Evolutionary conservation across 352 stramenopile species (phyloP), one percentile per base, ranked within the genome.

Genomic region (Aphanomyces euteiches): DNA sequence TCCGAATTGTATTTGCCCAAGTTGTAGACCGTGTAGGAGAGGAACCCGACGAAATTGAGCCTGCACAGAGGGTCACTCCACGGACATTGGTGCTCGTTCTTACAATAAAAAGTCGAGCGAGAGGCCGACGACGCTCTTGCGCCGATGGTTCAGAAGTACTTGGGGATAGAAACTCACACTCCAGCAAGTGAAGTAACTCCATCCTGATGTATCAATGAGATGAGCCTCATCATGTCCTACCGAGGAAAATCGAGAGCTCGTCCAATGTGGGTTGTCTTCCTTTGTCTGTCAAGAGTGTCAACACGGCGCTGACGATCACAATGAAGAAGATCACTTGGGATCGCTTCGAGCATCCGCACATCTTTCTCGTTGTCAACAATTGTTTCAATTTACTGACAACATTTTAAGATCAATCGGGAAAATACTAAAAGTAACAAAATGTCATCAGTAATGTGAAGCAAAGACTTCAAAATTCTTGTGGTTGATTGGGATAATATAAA

Each of bases 141-240:
- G 10, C 38, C 15, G 6, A 43, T 34, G 19, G 34, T 17, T 57
- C 17, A 47, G 50, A 4, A 28, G 17, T 5, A 73, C 61, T 39
- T 74, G 69, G 28, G 69, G 69, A 48, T 74, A 74, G 28, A 74
- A 74, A 34, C 56, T 71, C 47, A 74, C 48, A n/a, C 69, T 73
- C 69, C 69, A 74, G 15, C 40, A 54, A 39, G 40, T 66, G 50
- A 74, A 74, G 37, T 72, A 74, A 12, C 60, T 38, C 69, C 69
- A 74, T 21, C 69, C 69, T 47, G 38, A 61, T 47, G 43, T 2
- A n/a, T n/a, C 43, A 50, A 50, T 50, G 1, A 50, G 43, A 50
- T 12, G 0, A 50, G 43, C 43, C 10, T 50, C 43, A 50, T n/a
- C 43, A 50, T 50, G 43, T 50, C 43, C 10, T 50, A 50, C 43